Conservation (phyloP, 2,329 filamentous ascomycete species). For the Trichoderma pleuroti region DNA sequence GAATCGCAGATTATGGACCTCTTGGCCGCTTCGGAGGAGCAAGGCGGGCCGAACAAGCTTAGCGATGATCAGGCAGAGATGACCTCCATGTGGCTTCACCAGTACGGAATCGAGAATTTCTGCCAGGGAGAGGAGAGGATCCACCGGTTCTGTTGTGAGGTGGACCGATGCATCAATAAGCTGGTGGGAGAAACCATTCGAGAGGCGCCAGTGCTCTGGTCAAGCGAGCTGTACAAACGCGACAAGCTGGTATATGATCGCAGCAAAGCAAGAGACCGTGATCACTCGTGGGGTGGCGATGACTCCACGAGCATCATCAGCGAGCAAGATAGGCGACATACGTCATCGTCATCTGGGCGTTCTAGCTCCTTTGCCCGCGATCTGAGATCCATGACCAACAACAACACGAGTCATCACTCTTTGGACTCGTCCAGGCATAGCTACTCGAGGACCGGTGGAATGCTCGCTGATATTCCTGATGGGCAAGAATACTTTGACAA, state of each 20-base stretch:
- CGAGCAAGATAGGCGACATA: slow-evolving; percentile 51
- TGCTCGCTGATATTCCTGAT: slow-evolving; percentile 63
- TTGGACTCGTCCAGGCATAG: slow-evolving; percentile 66
- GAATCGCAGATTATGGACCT: slow-evolving; percentile 85
- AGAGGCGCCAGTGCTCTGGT: slow-evolving; percentile 86
- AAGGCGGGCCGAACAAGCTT: slow-evolving; percentile 90
- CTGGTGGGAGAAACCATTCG: slow-evolving; percentile 79
- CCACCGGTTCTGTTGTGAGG: slow-evolving; percentile 86
- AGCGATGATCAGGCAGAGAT: slow-evolving; percentile 92
- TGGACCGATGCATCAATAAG: slow-evolving; percentile 80
- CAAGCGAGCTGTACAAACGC: slow-evolving; percentile 79
- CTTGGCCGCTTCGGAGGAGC: slow-evolving; percentile 74
- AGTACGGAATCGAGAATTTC: slow-evolving; percentile 83
- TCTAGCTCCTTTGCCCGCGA: slow-evolving; percentile 54
- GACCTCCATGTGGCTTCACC: slow-evolving; percentile 76
- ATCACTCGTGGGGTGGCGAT: slow-evolving; percentile 45
- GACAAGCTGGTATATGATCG: slow-evolving; percentile 64
- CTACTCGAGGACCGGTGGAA: slow-evolving; percentile 53
- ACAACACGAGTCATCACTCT: slow-evolving; percentile 66
- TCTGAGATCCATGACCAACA: slow-evolving; percentile 40
- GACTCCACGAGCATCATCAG: slow-evolving; percentile 53
- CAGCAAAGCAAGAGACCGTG: slow-evolving; percentile 41
- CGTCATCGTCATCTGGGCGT: slow-evolving; percentile 40
- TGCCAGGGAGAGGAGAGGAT: slow-evolving; percentile 93
- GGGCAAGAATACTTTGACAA: slow-evolving; percentile 68